Conservation (phyloP, 208 protist species). For the Leishmania major region DNA sequence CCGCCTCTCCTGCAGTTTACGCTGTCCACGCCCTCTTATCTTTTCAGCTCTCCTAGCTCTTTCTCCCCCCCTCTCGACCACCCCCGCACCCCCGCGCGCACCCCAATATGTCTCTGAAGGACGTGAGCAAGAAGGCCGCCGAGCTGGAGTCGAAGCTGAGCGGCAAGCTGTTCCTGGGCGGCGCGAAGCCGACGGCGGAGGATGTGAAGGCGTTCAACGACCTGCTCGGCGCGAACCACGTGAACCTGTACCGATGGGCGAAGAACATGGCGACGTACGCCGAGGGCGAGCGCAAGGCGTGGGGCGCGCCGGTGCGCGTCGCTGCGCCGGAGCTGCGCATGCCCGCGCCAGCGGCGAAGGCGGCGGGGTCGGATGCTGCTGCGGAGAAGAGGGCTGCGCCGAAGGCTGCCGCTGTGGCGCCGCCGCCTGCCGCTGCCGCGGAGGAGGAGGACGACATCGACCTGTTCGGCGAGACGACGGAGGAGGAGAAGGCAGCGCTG, state of each 20-base stretch:
- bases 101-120: slow-evolving; percentile 59
- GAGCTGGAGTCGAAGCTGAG: slow-evolving; percentile 59
- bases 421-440: slow-evolving; percentile 33
- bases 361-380: slow-evolving; percentile 33
- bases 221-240: slow-evolving; percentile 57
- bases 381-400: slow-evolving; percentile 30
- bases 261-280: slow-evolving; percentile 77
- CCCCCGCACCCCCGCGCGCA: background rate
- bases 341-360: slow-evolving; percentile 9
- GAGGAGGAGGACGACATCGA: slow-evolving; percentile 86
- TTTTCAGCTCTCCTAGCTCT: slow-evolving; percentile 5
- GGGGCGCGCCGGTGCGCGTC: slow-evolving; percentile 60
- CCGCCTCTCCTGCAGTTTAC: background rate
- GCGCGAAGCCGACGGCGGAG: slow-evolving; percentile 62
- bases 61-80: slow-evolving; percentile 8
- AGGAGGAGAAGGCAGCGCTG: slow-evolving; percentile 83
- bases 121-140: slow-evolving; percentile 54
- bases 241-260: slow-evolving; percentile 66
- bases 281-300: slow-evolving; percentile 55
- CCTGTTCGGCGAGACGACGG: slow-evolving; percentile 88
- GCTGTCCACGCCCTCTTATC: background rate
- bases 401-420: slow-evolving; percentile 31
- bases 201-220: slow-evolving; percentile 79
- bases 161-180: slow-evolving; percentile 69
- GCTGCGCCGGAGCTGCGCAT: slow-evolving; percentile 35